A percentile compares a stretch with the other conserved stretches of the same genome.
These are phyloP conservation scores for Atractiella rhizophila DNA, from an alignment of 768 basidiomycete genomes.

Conservation along the genomic window DNA sequence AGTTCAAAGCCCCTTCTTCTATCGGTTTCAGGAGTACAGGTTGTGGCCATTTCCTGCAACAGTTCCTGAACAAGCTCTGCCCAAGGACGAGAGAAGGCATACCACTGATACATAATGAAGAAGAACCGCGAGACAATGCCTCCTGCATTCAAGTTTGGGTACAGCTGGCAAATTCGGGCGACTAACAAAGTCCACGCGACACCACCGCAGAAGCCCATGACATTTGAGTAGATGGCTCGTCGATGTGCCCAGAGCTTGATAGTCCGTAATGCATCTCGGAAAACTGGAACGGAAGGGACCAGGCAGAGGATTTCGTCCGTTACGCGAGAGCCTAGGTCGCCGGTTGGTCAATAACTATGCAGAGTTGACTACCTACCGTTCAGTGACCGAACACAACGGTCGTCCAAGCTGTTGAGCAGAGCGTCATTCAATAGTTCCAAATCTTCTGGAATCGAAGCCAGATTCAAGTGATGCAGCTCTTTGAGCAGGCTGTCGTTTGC, in stretches of 20 bases:
- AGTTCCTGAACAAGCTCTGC: background rate
- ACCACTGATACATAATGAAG: slow-evolving; percentile 96
- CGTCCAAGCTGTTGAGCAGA: slow-evolving; percentile 71
- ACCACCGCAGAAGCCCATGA: slow-evolving; percentile 89
- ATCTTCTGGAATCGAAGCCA: slow-evolving; percentile 75
- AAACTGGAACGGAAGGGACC: slow-evolving; percentile 79
- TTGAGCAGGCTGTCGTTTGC: background rate
- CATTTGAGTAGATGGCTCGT: slow-evolving; percentile 90
- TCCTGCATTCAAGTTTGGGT: slow-evolving; percentile 79
- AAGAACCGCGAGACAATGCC: slow-evolving; percentile 95
- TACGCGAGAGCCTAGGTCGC: slow-evolving; percentile 53
- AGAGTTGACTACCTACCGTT: slow-evolving; percentile 31
- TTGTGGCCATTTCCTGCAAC: slow-evolving; percentile 80
- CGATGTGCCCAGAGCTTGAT: slow-evolving; percentile 96
- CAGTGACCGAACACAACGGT: slow-evolving; percentile 79
- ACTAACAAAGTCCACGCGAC: slow-evolving; percentile 98
- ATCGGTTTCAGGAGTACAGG: slow-evolving; percentile 93
- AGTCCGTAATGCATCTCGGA: slow-evolving; percentile 77
- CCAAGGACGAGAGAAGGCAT: slow-evolving; percentile 16
- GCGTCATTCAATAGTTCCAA: slow-evolving; percentile 73
- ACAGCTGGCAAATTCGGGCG: slow-evolving; percentile 96
- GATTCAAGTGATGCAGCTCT: slow-evolving; percentile 31
- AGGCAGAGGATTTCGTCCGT: slow-evolving; percentile 85
- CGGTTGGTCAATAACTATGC: slow-evolving; percentile 17
- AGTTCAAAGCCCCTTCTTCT: slow-evolving; percentile 31